phyloP scores from a whole-genome alignment of 805 yeast genomes.

The Wickerhamomyces silvicola region DNA sequence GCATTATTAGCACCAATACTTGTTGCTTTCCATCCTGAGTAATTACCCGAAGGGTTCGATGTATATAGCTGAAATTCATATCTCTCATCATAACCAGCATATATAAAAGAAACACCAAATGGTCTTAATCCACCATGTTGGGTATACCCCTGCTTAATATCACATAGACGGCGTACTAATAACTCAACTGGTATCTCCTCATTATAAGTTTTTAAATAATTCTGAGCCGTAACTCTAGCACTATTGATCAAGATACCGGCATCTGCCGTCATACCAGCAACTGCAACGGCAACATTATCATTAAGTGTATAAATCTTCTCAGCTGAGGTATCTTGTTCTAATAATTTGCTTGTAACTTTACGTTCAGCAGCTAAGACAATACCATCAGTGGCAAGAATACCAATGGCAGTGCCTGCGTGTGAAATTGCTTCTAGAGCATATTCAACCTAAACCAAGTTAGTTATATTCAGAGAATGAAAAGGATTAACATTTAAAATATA shows the following conservation, averaged over 20 bases:
- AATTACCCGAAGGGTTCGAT: conserved; percentile 95
- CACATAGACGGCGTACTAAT: conserved; percentile 83
- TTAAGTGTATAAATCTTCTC: conserved; percentile 87
- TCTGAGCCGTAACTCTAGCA: conserved; percentile 82
- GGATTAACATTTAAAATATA: too few relatives aligned
- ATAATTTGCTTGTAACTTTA: conserved; percentile 84
- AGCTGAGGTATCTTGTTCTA: conserved; percentile 89
- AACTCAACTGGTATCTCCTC: conserved; percentile 93
- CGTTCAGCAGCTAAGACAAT: conserved; percentile 96
- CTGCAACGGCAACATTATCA: conserved; percentile 84
- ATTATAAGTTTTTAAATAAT: conserved; percentile 76
- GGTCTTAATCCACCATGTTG: conserved; percentile 99
- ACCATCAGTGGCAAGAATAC: conserved; percentile 81
- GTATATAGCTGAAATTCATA: conserved; percentile 89
- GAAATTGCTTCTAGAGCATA: conserved; percentile 96
- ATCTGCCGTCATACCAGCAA: conserved; percentile 97
- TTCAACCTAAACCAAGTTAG: conserved; percentile 51
- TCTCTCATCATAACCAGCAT: conserved; percentile 91
- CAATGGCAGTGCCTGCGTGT: conserved; percentile 96
- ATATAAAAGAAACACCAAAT: conserved; percentile 92
- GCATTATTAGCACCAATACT: conserved; percentile 94
- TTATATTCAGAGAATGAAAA: not conserved
- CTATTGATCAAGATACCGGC: conserved; percentile 85
- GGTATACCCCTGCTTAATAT: conserved; percentile 94
- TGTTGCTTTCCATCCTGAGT: conserved; percentile 98